Evolutionary conservation across 148 eudicot species (phyloP).

Genomic region (Rhododendron henanense): DNA sequence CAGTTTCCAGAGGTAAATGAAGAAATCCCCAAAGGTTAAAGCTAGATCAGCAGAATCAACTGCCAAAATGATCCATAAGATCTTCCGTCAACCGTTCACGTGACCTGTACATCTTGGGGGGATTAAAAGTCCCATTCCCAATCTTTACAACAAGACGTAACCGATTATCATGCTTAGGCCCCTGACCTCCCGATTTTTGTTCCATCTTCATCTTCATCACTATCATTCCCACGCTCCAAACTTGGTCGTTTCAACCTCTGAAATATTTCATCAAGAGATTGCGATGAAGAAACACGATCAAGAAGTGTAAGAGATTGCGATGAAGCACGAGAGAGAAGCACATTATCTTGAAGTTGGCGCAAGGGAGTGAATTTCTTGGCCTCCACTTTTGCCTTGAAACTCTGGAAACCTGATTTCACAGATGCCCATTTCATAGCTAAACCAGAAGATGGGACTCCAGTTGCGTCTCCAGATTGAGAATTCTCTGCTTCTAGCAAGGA

Average conservation of each 20-base stretch:
- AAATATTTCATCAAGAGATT: slow-evolving; percentile 58
- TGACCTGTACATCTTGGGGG: not conserved
- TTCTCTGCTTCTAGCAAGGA: slow-evolving; percentile 31
- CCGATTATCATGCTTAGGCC: slow-evolving; percentile 44
- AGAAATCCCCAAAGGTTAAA: not conserved
- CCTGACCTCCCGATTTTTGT: slow-evolving; percentile 4
- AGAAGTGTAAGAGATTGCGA: slow-evolving; percentile 60
- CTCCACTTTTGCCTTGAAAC: slow-evolving; percentile 40
- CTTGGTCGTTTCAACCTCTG: slow-evolving; percentile 40
- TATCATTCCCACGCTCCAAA: slow-evolving; percentile 29
- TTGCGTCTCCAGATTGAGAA: slow-evolving; percentile 34
- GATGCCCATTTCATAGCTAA: slow-evolving; percentile 69
- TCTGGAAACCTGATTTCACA: slow-evolving; percentile 58
- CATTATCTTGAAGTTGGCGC: slow-evolving; percentile 26
- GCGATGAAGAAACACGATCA: slow-evolving; percentile 31
- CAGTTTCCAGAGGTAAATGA: not conserved
- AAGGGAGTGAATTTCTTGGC: slow-evolving; percentile 42
- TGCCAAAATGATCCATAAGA: not conserved
- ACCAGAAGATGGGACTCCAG: slow-evolving; percentile 39
- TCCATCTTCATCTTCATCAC: slow-evolving; percentile 15
- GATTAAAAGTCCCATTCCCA: not conserved
- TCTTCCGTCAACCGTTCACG: not conserved
- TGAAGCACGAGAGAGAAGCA: slow-evolving; percentile 29
- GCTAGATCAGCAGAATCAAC: not conserved
- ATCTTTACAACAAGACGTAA: not conserved